Evolutionary conservation across 257 asterid genomes (phyloP).

Genomic region (Sherardia arvensis): DNA sequence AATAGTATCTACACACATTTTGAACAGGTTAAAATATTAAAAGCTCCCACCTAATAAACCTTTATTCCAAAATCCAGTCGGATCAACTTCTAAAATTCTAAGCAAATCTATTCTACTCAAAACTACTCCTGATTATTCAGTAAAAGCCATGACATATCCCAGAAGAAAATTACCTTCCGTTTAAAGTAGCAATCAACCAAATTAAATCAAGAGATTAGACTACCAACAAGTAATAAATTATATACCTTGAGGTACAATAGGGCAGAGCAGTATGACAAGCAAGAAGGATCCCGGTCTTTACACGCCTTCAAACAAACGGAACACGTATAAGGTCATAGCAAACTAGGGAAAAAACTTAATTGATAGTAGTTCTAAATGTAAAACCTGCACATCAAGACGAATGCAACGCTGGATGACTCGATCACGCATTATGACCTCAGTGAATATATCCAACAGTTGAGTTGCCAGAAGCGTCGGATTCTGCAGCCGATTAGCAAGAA

Average conservation of each 20-base stretch:
- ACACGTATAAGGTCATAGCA: neutral
- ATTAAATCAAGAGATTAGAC: neutral
- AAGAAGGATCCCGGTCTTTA: conserved; percentile 40
- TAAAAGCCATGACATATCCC: neutral
- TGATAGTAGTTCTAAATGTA: neutral
- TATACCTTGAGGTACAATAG: conserved; percentile 37
- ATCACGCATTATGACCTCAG: conserved; percentile 32
- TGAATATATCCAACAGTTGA: conserved; percentile 32
- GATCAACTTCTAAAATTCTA: neutral
- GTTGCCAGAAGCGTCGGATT: conserved; percentile 41
- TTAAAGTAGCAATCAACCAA: neutral
- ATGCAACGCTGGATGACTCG: conserved; percentile 31
- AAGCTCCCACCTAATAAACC: neutral
- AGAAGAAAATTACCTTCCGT: neutral
- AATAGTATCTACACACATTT: neutral
- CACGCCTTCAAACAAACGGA: conserved; percentile 23
- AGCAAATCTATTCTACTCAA: neutral
- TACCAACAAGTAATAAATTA: neutral
- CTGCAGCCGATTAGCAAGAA: conserved; percentile 39
- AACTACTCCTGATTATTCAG: neutral
- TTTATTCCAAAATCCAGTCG: neutral
- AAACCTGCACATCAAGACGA: conserved; percentile 40
- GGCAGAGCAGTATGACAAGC: conserved; percentile 40
- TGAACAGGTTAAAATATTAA: neutral
- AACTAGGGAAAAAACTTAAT: neutral